Conservation (phyloP, 768 basidiomycete genomes). For the Termitomyces sp. region DNA sequence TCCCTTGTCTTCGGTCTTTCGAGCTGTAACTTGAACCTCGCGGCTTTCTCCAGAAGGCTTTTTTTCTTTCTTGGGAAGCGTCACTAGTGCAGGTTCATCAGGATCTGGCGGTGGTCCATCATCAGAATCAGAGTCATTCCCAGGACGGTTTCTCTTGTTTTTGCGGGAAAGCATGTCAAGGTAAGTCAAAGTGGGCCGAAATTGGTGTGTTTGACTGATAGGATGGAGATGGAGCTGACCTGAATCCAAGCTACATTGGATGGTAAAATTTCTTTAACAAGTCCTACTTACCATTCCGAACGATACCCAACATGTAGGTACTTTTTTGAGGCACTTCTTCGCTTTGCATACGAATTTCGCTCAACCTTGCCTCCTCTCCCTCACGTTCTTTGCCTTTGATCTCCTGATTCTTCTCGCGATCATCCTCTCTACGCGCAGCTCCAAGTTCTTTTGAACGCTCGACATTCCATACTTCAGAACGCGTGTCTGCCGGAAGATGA, state of each 20-base stretch:
- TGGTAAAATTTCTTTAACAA: constrained; percentile 2
- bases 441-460: constrained; percentile 67
- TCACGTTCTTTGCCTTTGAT: constrained; percentile 37
- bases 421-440: constrained; percentile 62
- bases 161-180: constrained; percentile 69
- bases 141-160: constrained; percentile 41
- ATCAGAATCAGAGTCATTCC: constrained; percentile 67
- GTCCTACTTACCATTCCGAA: constrained; percentile 57
- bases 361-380: constrained; percentile 53
- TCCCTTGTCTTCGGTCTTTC: constrained; percentile 63
- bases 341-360: constrained; percentile 67
- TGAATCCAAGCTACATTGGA: constrained; percentile 17
- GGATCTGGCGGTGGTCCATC: constrained; percentile 79
- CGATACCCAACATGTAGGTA: constrained; percentile 69
- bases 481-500: constrained; percentile 77
- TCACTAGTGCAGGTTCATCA: constrained; percentile 54
- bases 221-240: constrained; percentile 76
- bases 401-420: constrained; percentile 73
- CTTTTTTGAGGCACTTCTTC: constrained; percentile 65
- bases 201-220: constrained; percentile 72
- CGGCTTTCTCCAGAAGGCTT: constrained; percentile 52
- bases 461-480: constrained; percentile 76
- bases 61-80: constrained; percentile 53
- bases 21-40: constrained; percentile 74
- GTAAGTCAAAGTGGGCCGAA: constrained; percentile 79